Evolutionary conservation across 345 rosid genomes (phyloP), one percentile per base, ranked within the genome.

Genomic region (Acer campestre): DNA sequence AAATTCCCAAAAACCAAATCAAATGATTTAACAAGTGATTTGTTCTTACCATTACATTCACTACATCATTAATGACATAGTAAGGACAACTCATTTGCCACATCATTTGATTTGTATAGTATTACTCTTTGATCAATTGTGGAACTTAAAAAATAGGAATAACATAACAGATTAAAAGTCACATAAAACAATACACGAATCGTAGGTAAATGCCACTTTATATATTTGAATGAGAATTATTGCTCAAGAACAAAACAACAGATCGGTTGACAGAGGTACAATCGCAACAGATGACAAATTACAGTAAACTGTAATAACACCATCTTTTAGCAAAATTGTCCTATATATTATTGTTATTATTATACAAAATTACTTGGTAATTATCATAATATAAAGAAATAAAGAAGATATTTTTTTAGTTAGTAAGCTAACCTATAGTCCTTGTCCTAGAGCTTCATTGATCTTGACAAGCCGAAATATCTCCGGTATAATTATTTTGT

Each of bases 401-500:
- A 35, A 2, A 53, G 1, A 7, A 48, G 20, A 35, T 14, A 46
- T 35, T 14, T 35, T 35, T 75, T 44, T 6, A 8, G 70, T 64
- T 48, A 29, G 48, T 7, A 74, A 62, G 77, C 75, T 69, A 77
- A 78, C 67, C 84, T 76, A 79, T 62, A 71, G 35, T 27, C 74
- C 63, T 42, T 7, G 67, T n/a, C 46, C 48, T 14, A 42, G 62
- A 65, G 77, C 70, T 56, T 80, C 55, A 63, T 62, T 77, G 59
- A 68, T 72, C 83, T 79, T 72, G 68, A 68, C 74, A 58, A 63
- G 81, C 81, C 16, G 71, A 59, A 44, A 16, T 51, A 35, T 68
- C 74, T 79, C 53, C 81, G 27, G 71, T 62, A 83, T 55, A 10
- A 75, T 81, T 35, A 38, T 61, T 63, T 76, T 73, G 72, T 46